These are phyloP conservation scores for Trichocladium uniseriatum DNA, from an alignment of 495 filamentous ascomycete species.

Conservation along the genomic window DNA sequence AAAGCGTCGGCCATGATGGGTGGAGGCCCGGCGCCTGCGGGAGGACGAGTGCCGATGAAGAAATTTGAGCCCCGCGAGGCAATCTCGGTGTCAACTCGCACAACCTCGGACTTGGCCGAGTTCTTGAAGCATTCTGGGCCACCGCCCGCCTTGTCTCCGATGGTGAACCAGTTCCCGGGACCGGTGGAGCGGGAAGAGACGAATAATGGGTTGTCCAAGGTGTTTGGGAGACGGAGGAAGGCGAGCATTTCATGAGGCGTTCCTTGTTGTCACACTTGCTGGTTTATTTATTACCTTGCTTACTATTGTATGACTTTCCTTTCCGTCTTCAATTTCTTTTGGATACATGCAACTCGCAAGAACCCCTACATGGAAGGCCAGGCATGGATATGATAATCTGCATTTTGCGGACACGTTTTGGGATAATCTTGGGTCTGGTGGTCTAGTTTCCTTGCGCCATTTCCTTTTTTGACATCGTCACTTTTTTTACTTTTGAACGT, in stretches of 20 bases:
- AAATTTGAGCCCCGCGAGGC: conserved; percentile 46
- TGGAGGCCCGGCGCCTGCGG: conserved; percentile 14
- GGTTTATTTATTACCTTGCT: neutral
- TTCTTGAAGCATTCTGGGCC: conserved; percentile 72
- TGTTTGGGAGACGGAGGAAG: conserved; percentile 22
- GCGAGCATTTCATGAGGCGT: conserved; percentile 13
- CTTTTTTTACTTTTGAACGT: no score
- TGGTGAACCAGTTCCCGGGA: conserved; percentile 11
- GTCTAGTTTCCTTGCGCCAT: no score
- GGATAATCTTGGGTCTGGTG: no score
- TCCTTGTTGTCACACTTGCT: neutral
- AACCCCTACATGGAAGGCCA: no score
- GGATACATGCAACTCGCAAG: no score
- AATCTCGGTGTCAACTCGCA: conserved; percentile 26
- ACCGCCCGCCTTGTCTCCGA: conserved; percentile 30
- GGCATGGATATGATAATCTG: no score
- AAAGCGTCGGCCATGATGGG: conserved; percentile 10
- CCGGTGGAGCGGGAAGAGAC: conserved; percentile 2
- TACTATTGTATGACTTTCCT: neutral
- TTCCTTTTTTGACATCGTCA: no score
- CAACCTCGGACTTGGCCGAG: conserved; percentile 66
- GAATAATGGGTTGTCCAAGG: conserved; percentile 10
- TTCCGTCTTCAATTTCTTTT: no score
- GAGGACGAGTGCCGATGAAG: conserved; percentile 39
- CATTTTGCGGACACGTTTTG: no score